Percentiles rank a stretch among this genome's conserved stretches.
Evolutionary conservation across 78 protist species (phyloP).

Genomic region (Bodo saltans): DNA sequence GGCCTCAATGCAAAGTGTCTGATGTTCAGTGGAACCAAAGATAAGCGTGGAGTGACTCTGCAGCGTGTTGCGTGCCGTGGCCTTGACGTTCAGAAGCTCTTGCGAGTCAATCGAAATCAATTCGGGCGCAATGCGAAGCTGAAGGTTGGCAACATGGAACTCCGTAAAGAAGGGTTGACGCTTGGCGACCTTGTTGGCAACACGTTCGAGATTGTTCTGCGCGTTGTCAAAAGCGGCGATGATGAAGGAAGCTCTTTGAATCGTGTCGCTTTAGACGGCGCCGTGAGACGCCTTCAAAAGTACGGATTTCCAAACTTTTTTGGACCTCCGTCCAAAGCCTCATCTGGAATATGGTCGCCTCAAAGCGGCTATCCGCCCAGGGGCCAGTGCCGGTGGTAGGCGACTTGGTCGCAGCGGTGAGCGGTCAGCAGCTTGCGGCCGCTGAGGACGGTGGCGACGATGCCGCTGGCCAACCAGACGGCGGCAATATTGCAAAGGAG

Average conservation of each 20-base stretch:
- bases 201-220: constrained; percentile 58
- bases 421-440: no score
- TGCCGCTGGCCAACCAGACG: background rate
- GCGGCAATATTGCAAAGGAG: background rate
- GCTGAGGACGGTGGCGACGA: no score
- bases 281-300: no score
- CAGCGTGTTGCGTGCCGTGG: constrained; percentile 56
- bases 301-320: constrained; percentile 40
- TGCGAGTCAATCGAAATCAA: constrained; percentile 15
- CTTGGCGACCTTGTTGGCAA: constrained; percentile 70
- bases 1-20: constrained; percentile 29
- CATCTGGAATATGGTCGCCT: constrained; percentile 62
- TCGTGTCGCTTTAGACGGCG: no score
- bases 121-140: background rate
- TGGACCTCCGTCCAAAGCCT: constrained; percentile 53
- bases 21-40: constrained; percentile 69
- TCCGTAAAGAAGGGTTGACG: constrained; percentile 22
- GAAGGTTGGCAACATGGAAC: constrained; percentile 38
- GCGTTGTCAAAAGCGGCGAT: constrained; percentile 48
- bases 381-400: constrained; percentile 42
- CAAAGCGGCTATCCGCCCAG: constrained; percentile 45
- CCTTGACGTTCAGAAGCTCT: constrained; percentile 18
- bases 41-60: constrained; percentile 69
- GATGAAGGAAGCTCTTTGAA: background rate
- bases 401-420: no score